Percentiles rank a stretch among this genome's conserved stretches.
These are phyloP conservation scores for Hemisphaericaspora xylanilytica DNA, from an alignment of 1,139 yeast species.

Conservation along the genomic window DNA sequence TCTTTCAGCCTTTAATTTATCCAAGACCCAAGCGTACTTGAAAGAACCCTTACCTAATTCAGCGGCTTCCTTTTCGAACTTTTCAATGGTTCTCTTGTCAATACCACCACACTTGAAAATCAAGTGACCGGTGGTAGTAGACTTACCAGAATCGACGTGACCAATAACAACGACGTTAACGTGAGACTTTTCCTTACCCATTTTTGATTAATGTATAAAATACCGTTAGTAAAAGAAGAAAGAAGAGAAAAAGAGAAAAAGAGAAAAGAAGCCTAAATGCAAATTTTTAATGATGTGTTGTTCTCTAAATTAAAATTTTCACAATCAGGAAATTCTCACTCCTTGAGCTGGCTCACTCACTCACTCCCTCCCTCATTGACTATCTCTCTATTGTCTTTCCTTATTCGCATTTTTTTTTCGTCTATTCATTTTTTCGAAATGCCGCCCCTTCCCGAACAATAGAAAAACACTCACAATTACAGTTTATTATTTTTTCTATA, in stretches of 20 bases:
- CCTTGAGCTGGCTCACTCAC: no score
- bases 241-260: constrained; percentile 7
- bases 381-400: background rate
- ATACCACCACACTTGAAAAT: constrained; percentile 92
- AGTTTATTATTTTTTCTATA: no score
- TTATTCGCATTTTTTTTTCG: no score
- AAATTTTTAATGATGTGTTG: background rate
- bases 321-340: background rate
- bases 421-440: no score
- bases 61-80: constrained; percentile 98
- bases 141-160: constrained; percentile 97
- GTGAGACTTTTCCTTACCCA: constrained; percentile 95
- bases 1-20: constrained; percentile 94
- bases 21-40: constrained; percentile 98
- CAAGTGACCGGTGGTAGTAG: constrained; percentile 98
- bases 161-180: constrained; percentile 99
- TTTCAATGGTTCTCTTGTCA: constrained; percentile 97
- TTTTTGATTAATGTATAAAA: constrained; percentile 15
- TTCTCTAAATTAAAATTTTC: background rate
- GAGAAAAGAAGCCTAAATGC: constrained; percentile 5
- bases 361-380: no score
- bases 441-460: no score
- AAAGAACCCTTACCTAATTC: constrained; percentile 98
- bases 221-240: constrained; percentile 7
- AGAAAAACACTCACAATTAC: background rate